These are phyloP conservation scores for Colletotrichum acutatum DNA, from an alignment of 2,329 filamentous ascomycete species.

Conservation along the genomic window DNA sequence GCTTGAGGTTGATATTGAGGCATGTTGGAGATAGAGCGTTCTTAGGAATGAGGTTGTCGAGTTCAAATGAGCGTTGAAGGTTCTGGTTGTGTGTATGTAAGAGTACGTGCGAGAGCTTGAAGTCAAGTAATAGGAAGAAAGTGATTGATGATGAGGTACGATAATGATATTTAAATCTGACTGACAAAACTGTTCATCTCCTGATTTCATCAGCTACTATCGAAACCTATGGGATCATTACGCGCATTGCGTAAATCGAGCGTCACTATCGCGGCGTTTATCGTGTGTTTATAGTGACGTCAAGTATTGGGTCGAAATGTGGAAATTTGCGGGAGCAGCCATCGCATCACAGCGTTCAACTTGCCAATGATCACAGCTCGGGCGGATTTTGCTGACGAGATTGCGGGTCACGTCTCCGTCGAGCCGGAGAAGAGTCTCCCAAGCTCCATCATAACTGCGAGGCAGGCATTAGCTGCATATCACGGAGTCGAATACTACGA, in stretches of 20 bases:
- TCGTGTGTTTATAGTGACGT: slow-evolving; percentile 13
- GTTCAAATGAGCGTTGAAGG: background rate
- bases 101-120: background rate
- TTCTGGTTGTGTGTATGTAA: too few relatives aligned
- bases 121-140: too few relatives aligned
- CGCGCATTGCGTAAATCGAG: background rate
- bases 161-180: background rate
- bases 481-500: too few relatives aligned
- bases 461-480: too few relatives aligned
- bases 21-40: background rate
- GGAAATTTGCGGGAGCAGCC: background rate
- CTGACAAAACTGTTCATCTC: background rate
- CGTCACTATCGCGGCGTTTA: background rate
- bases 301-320: slow-evolving; percentile 10
- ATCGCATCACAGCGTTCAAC: background rate
- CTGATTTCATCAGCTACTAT: too few relatives aligned
- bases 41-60: too few relatives aligned
- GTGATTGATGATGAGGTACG: too few relatives aligned
- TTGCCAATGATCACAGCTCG: background rate
- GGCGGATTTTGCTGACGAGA: background rate
- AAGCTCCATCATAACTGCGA: background rate
- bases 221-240: background rate
- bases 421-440: background rate
- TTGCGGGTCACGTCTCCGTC: background rate
- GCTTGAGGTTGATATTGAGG: slow-evolving; percentile 16